A percentile compares a stretch with the other conserved stretches of the same genome.
Conservation (phyloP, 2,329 filamentous ascomycete species). For the Sporothrix pseudoabietina region DNA sequence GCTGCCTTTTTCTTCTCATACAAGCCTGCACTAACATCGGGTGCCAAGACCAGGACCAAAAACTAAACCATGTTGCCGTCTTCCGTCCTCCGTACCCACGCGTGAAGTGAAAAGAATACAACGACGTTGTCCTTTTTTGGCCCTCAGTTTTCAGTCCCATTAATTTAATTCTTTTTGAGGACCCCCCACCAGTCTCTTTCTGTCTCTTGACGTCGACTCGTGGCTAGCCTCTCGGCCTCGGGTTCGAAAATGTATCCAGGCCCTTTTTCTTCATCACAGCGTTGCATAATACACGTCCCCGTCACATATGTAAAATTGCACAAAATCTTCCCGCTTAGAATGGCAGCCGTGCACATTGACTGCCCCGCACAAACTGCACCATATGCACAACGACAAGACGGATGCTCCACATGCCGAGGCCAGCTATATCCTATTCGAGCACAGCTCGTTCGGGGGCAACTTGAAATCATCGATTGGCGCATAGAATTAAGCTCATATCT, state of each 20-base stretch:
- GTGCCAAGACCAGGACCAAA: not conserved
- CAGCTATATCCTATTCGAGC: not conserved
- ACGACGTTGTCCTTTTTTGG: not conserved
- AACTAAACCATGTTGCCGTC: conserved; percentile 18
- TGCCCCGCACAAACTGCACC: not conserved
- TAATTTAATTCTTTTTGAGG: not conserved
- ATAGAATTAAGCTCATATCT: not conserved
- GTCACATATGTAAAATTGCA: not conserved
- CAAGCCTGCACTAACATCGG: not conserved
- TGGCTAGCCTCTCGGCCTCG: conserved; percentile 11
- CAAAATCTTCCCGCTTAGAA: not conserved
- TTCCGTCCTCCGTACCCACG: not conserved
- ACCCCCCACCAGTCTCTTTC: not conserved
- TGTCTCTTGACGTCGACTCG: not conserved
- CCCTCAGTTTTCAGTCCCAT: not conserved
- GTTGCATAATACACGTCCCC: not conserved
- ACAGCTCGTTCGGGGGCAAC: not conserved
- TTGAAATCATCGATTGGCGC: not conserved
- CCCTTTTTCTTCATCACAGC: not conserved
- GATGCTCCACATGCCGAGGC: conserved; percentile 20
- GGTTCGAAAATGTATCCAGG: not conserved
- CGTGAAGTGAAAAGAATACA: not conserved
- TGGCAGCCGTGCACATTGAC: not conserved
- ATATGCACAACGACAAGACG: not conserved
- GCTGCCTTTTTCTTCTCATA: not conserved